Evolutionary conservation across 192 early-diverging fungal genomes (phyloP), one percentile per base, ranked within the genome.

Genomic region (Entomortierella lignicola): DNA sequence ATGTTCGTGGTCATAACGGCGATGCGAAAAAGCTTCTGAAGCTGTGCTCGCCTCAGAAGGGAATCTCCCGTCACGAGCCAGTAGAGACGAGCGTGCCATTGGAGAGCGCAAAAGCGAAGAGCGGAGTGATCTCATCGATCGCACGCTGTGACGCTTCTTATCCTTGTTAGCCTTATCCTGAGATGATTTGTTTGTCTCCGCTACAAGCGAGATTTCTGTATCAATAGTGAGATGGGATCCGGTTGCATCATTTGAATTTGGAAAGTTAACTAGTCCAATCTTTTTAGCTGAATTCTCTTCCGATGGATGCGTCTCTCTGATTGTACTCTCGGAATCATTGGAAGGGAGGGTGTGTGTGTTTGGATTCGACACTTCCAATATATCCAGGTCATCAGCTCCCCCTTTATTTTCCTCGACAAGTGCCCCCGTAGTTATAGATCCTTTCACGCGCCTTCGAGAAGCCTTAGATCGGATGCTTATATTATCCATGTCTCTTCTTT

Each of bases 391-490:
- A 13, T 31, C 51, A 0, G 37, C 27, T 39, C 60, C 48, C 37
- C 44, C 71, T 56, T 31, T 48, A 15, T 23, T 25, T 8, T 53
- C 53, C 32, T 48, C 63, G 25, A 17, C 62, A 34, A 21, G 20
- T 12, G 26, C n/a, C 27, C n/a, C 42, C 27, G 20, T 59, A 17
- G 31, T n/a, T 32, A 11, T n/a, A 31, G 20, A 25, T 29, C 18
- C 50, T 32, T 55, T 66, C 20, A 8, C 57, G 18, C 66, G 65
- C 50, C 42, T 42, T n/a, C 37, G 58, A 57, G 75, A 70, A 15
- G 60, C 63, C 32, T 70, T 70, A 63, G 75, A 69, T 7, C 67
- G 61, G 20, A 79, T 58, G 31, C 67, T 79, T 20, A 70, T 66
- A 13, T 57, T 66, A 31, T 77, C 74, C 13, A 48, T 43, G 37